phyloP scores from a whole-genome alignment of 1,139 yeast genomes.

The Meyerozyma athensensis region DNA sequence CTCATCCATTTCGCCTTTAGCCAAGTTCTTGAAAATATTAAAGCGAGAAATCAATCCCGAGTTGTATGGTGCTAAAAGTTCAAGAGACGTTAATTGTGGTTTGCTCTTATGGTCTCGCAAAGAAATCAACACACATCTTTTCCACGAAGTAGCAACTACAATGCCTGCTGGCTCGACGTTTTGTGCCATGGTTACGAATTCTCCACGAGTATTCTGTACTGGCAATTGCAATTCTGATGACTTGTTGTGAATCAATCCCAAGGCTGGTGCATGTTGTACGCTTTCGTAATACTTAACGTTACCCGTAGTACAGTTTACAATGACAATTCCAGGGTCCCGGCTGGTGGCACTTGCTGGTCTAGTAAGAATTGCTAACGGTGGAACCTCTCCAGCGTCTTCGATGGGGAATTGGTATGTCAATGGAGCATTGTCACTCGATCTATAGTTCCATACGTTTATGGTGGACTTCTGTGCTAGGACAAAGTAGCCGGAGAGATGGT shows the following conservation, averaged over 20 bases:
- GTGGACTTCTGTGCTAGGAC: constrained; percentile 47
- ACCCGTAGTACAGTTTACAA: constrained; percentile 55
- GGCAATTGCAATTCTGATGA: constrained; percentile 33
- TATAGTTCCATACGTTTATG: constrained; percentile 68
- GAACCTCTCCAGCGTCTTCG: constrained; percentile 19
- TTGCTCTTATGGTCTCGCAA: constrained; percentile 69
- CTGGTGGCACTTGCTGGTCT: constrained; percentile 56
- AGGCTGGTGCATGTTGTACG: constrained; percentile 63
- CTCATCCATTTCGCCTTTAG: constrained; percentile 28
- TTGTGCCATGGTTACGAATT: constrained; percentile 52
- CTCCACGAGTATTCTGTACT: constrained; percentile 41
- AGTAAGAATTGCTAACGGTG: constrained; percentile 61
- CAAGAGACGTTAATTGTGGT: constrained; percentile 39
- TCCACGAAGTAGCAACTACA: constrained; percentile 65
- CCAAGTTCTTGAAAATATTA: constrained; percentile 25
- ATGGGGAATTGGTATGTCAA: constrained; percentile 48
- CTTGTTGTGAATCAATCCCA: constrained; percentile 51
- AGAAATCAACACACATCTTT: constrained; percentile 58
- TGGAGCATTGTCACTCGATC: constrained; percentile 56
- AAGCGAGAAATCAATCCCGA: constrained; percentile 13
- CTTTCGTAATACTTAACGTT: constrained; percentile 59
- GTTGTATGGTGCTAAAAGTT: constrained; percentile 25
- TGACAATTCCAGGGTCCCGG: constrained; percentile 65
- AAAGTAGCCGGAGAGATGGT: constrained; percentile 51
- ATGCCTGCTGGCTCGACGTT: constrained; percentile 76